Percentiles rank a stretch among this genome's conserved stretches.
Conservation (phyloP, 805 yeast genomes). For the Cyberlindnera xylosilytica region DNA sequence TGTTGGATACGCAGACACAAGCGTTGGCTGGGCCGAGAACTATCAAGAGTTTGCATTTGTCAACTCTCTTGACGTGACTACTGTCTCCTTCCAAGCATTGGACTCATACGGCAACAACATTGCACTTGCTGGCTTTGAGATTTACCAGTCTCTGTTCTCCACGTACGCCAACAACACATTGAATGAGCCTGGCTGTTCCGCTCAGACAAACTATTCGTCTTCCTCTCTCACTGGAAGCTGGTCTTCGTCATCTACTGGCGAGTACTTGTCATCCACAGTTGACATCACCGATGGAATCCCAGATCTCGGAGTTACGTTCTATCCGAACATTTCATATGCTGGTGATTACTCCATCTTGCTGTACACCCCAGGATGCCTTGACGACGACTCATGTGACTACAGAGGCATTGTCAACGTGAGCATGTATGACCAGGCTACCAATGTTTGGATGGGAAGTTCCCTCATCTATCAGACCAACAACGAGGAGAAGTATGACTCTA, state of each 20-base stretch:
- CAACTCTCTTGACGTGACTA: slow-evolving; percentile 56
- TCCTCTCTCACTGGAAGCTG: slow-evolving; percentile 31
- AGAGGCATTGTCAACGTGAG: slow-evolving; percentile 83
- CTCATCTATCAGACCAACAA: slow-evolving; percentile 77
- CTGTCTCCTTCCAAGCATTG: slow-evolving; percentile 60
- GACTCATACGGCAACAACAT: slow-evolving; percentile 69
- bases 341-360: slow-evolving; percentile 73
- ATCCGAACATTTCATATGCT: slow-evolving; percentile 65
- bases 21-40: slow-evolving; percentile 35
- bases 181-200: slow-evolving; percentile 60
- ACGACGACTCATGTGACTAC: slow-evolving; percentile 60
- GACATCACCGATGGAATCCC: slow-evolving; percentile 32
- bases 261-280: slow-evolving; percentile 33
- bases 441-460: slow-evolving; percentile 37
- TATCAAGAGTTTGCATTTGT: slow-evolving; percentile 84
- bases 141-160: slow-evolving; percentile 52
- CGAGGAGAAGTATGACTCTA: slow-evolving; percentile 72
- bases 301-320: slow-evolving; percentile 45
- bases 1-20: slow-evolving; percentile 31
- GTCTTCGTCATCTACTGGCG: slow-evolving; percentile 29
- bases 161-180: slow-evolving; percentile 74
- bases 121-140: slow-evolving; percentile 67
- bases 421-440: slow-evolving; percentile 41
- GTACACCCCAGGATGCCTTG: slow-evolving; percentile 84
- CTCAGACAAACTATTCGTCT: slow-evolving; percentile 19